Evolutionary conservation across 305 asterid genomes (phyloP).

Genomic region (Solanum aculeatissimum): DNA sequence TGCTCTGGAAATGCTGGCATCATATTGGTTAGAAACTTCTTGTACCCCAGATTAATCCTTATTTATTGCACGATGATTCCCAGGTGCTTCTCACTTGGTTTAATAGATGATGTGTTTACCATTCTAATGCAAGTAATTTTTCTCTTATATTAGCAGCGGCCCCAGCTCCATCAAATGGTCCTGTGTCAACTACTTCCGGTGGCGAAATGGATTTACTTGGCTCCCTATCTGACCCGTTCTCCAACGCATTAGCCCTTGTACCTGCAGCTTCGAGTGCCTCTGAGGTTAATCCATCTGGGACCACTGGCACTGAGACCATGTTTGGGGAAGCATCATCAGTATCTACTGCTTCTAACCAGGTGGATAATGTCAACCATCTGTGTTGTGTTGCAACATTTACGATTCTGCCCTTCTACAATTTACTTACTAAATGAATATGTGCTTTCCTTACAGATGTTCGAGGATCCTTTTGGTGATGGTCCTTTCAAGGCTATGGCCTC

Average conservation of each 20-base stretch:
- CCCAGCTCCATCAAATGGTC: conserved; percentile 37
- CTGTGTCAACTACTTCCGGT: conserved; percentile 35
- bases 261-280: conserved; percentile 32
- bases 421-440: neutral
- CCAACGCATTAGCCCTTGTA: conserved; percentile 64
- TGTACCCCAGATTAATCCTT: neutral
- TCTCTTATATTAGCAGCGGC: conserved; percentile 30
- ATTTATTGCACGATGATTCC: neutral
- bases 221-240: conserved; percentile 48
- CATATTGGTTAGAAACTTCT: neutral
- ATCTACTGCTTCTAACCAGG: conserved; percentile 47
- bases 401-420: neutral
- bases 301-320: conserved; percentile 31
- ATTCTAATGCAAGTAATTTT: neutral
- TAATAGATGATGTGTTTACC: neutral
- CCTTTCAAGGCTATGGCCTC: conserved; percentile 68
- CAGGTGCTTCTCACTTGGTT: neutral
- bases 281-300: conserved; percentile 39
- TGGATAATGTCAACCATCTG: neutral
- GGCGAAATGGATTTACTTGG: conserved; percentile 70
- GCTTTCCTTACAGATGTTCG: conserved; percentile 50
- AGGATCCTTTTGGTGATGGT: conserved; percentile 94
- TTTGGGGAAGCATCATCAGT: conserved; percentile 32
- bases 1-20: neutral
- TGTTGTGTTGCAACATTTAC: neutral